phyloP scores from a whole-genome alignment of 192 early-diverging fungal species.

The Thamnidium elegans region DNA sequence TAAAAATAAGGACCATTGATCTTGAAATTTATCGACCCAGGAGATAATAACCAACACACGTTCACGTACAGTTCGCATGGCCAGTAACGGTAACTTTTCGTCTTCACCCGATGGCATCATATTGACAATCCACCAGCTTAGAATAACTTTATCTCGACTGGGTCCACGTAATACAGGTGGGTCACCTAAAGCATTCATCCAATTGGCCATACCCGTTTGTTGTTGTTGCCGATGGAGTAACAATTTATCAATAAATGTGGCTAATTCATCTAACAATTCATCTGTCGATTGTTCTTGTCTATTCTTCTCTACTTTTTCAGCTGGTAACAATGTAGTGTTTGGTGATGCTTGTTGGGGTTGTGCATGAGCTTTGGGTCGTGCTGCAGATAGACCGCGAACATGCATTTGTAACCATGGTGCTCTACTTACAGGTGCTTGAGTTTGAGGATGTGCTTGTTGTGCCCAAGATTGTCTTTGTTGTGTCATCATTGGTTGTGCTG shows the following conservation, averaged over 20 bases:
- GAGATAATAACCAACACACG: constrained; percentile 39
- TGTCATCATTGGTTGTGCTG: neutral
- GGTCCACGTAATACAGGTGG: constrained; percentile 23
- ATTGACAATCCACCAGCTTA: constrained; percentile 50
- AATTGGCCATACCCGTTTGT: constrained; percentile 14
- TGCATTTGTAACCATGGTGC: constrained; percentile 20
- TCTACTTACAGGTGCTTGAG: neutral
- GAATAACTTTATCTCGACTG: constrained; percentile 4
- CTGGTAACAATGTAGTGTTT: neutral
- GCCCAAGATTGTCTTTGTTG: constrained; percentile 23
- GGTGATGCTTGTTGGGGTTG: too few species aligned
- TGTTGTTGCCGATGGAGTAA: neutral
- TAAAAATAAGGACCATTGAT: constrained; percentile 27
- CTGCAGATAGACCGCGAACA: constrained; percentile 13
- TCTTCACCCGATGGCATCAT: constrained; percentile 45
- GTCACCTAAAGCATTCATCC: constrained; percentile 32
- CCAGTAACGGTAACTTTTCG: constrained; percentile 46
- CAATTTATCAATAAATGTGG: constrained; percentile 3
- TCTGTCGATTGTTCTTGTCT: constrained; percentile 22
- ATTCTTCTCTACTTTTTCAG: neutral
- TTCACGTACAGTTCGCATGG: constrained; percentile 41
- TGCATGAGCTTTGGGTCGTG: neutral
- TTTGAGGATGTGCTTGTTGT: constrained; percentile 21
- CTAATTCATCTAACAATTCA: constrained; percentile 16
- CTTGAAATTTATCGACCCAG: constrained; percentile 46